Percentiles rank a stretch among this genome's conserved stretches.
These are phyloP conservation scores for Fusarium palustre DNA, from an alignment of 2,329 filamentous ascomycete species.

Conservation along the genomic window DNA sequence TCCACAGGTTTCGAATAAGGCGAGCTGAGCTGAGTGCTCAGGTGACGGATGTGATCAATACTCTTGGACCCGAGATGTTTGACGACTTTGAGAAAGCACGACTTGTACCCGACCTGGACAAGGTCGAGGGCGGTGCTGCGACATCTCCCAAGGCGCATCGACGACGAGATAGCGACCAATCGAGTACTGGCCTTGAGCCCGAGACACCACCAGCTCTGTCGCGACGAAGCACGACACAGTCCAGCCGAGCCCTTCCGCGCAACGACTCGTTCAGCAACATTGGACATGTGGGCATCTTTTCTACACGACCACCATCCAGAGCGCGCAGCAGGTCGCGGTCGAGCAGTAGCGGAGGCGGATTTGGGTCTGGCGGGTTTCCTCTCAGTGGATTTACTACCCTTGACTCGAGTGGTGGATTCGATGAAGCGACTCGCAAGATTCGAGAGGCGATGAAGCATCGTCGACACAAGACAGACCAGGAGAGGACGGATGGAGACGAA, in stretches of 20 bases:
- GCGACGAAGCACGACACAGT: constrained; percentile 64
- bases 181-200: constrained; percentile 53
- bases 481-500: constrained; percentile 51
- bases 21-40: constrained; percentile 81
- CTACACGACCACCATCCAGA: constrained; percentile 86
- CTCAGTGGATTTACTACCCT: constrained; percentile 76
- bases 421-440: constrained; percentile 87
- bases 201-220: constrained; percentile 57
- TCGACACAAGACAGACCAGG: constrained; percentile 64
- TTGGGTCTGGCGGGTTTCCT: constrained; percentile 71
- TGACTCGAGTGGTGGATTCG: constrained; percentile 77
- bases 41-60: constrained; percentile 94
- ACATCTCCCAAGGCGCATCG: constrained; percentile 43
- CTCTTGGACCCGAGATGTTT: constrained; percentile 94
- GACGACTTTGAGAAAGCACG: constrained; percentile 90
- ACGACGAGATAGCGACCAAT: constrained; percentile 63
- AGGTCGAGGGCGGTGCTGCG: constrained; percentile 49
- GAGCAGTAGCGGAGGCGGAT: constrained; percentile 73
- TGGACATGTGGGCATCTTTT: constrained; percentile 88
- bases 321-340: constrained; percentile 77
- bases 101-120: constrained; percentile 70
- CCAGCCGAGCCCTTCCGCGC: constrained; percentile 72
- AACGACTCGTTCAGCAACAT: constrained; percentile 97
- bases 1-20: constrained; percentile 79
- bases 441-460: constrained; percentile 81